A percentile compares a stretch with the other conserved stretches of the same genome.
Conservation (phyloP, 495 filamentous ascomycete species). For the Hypoxylon crocopeplum region DNA sequence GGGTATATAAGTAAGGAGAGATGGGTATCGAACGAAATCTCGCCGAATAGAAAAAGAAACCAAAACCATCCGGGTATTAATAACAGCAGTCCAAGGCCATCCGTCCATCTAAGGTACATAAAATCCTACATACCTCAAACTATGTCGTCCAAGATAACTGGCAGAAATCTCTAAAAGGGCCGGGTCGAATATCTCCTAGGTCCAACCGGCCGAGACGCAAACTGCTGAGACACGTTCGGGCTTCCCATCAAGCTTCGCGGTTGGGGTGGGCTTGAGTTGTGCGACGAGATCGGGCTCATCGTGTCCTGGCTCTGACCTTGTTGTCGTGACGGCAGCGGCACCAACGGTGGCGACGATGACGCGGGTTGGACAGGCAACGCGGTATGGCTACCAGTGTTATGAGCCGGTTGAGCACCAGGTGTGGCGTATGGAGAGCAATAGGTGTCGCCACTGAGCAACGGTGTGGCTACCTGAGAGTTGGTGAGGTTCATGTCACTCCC, state of each 20-base stretch:
- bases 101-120: not conserved
- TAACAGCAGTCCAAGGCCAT: not conserved
- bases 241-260: slow-evolving; percentile 15
- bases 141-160: too few relatives aligned
- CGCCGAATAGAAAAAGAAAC: too few relatives aligned
- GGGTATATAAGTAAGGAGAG: too few relatives aligned
- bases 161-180: not conserved
- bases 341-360: not conserved
- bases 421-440: not conserved
- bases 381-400: not conserved
- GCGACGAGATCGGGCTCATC: slow-evolving; percentile 6
- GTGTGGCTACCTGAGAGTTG: slow-evolving; percentile 1
- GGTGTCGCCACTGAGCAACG: slow-evolving; percentile 6
- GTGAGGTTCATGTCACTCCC: not conserved
- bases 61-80: not conserved
- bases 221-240: slow-evolving; percentile 3
- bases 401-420: not conserved
- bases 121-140: not conserved
- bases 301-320: not conserved
- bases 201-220: not conserved
- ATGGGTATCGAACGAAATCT: too few relatives aligned
- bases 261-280: slow-evolving; percentile 2
- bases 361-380: not conserved
- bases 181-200: not conserved
- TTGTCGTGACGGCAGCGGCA: not conserved